phyloP scores from a whole-genome alignment of 352 stramenopile species.

The Lagenidium giganteum region DNA sequence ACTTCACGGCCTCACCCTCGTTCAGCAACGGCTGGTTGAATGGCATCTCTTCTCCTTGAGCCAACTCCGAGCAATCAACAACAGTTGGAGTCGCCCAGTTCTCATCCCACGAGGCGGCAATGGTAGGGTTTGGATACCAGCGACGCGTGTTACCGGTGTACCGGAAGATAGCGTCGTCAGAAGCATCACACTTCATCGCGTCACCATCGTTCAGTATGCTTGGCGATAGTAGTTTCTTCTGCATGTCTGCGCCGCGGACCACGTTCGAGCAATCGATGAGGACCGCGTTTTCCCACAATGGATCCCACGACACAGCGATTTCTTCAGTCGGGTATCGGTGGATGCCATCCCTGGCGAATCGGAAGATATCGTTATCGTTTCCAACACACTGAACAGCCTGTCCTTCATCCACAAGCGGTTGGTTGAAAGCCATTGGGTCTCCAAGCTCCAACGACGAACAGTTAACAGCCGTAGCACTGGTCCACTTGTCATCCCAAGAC shows the following conservation, averaged over 20 bases:
- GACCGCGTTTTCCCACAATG: neutral
- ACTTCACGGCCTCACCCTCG: conserved; percentile 15
- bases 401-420: conserved; percentile 1
- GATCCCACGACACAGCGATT: conserved; percentile 8
- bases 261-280: conserved; percentile 14
- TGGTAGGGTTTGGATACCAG: neutral
- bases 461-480: neutral
- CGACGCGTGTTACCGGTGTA: conserved; percentile 3
- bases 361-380: neutral
- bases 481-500: neutral
- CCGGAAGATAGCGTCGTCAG: conserved; percentile 3
- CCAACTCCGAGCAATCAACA: conserved; percentile 13
- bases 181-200: conserved; percentile 3
- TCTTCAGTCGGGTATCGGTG: neutral
- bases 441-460: neutral
- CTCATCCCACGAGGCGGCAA: conserved; percentile 6
- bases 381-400: conserved; percentile 6
- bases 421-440: neutral
- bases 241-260: conserved; percentile 6
- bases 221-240: too few relatives aligned
- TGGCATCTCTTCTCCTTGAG: conserved; percentile 6
- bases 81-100: neutral
- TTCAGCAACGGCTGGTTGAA: conserved; percentile 6
- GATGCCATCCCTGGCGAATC: neutral
- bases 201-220: conserved; percentile 12